Evolutionary conservation across 305 asterid genomes (phyloP).

Genomic region (Fraxinus platypoda): DNA sequence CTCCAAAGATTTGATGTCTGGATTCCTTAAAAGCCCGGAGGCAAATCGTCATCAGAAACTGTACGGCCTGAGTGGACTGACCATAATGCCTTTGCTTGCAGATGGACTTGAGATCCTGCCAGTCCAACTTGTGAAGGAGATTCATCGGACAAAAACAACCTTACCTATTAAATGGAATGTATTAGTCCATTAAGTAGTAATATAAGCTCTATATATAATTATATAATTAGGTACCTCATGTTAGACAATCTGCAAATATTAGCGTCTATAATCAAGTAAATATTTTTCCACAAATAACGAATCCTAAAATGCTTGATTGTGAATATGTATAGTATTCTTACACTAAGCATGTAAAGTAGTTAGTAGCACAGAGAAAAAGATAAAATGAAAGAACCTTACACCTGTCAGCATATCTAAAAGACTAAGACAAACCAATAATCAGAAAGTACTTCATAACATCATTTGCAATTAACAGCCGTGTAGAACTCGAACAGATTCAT

Average conservation of each 20-base stretch:
- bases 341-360: not conserved
- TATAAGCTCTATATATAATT: not conserved
- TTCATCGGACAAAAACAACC: conserved; percentile 73
- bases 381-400: not conserved
- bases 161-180: conserved; percentile 48
- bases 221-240: not conserved
- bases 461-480: not conserved
- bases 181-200: conserved; percentile 19
- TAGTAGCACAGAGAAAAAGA: not conserved
- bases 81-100: conserved; percentile 69
- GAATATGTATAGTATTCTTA: not conserved
- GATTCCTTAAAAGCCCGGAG: conserved; percentile 86
- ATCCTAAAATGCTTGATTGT: not conserved
- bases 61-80: conserved; percentile 39
- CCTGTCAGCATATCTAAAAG: not conserved
- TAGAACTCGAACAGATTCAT: too few species aligned
- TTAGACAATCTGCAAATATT: not conserved
- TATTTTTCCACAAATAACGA: not conserved
- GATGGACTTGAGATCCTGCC: conserved; percentile 67
- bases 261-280: not conserved
- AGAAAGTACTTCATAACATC: not conserved
- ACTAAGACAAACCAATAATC: not conserved
- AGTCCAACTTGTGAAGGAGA: conserved; percentile 72
- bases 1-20: conserved; percentile 52
- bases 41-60: conserved; percentile 65